These are phyloP conservation scores for Hymenoscyphus fructigenus DNA, from an alignment of 2,329 filamentous ascomycete genomes.

Conservation along the genomic window DNA sequence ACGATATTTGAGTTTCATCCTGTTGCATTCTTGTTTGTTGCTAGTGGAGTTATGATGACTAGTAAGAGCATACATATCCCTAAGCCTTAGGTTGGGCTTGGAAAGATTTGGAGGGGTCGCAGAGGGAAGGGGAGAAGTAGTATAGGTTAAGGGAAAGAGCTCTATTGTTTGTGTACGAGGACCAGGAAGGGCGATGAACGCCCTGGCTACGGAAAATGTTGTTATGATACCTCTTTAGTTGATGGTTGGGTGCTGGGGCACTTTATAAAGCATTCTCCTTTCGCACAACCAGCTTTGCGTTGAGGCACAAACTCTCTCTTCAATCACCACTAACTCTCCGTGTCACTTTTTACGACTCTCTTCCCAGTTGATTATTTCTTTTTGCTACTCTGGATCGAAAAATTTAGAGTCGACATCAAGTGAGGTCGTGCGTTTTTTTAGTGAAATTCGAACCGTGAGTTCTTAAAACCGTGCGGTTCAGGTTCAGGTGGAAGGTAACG, in stretches of 20 bases:
- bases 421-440: too few relatives aligned
- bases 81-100: conserved; percentile 60
- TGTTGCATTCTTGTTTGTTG: conserved; percentile 72
- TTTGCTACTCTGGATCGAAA: too few relatives aligned
- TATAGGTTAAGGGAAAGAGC: not conserved
- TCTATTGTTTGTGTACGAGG: not conserved
- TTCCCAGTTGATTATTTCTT: too few relatives aligned
- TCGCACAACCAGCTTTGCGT: not conserved
- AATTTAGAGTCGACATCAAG: too few relatives aligned
- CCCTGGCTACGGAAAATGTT: conserved; percentile 12
- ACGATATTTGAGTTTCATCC: conserved; percentile 81
- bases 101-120: not conserved
- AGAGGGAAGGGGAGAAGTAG: not conserved
- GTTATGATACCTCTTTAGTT: conserved; percentile 24
- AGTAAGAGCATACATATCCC: conserved; percentile 94
- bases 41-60: conserved; percentile 93
- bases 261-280: conserved; percentile 5
- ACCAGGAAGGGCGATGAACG: not conserved
- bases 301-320: not conserved
- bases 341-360: too few relatives aligned
- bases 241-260: not conserved
- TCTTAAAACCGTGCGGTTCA: too few relatives aligned
- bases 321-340: too few relatives aligned
- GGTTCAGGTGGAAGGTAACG: too few relatives aligned
- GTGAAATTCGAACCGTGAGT: too few relatives aligned